Evolutionary conservation across 495 filamentous ascomycete species (phyloP).

Genomic region (Friedmanniomyces simplex): DNA sequence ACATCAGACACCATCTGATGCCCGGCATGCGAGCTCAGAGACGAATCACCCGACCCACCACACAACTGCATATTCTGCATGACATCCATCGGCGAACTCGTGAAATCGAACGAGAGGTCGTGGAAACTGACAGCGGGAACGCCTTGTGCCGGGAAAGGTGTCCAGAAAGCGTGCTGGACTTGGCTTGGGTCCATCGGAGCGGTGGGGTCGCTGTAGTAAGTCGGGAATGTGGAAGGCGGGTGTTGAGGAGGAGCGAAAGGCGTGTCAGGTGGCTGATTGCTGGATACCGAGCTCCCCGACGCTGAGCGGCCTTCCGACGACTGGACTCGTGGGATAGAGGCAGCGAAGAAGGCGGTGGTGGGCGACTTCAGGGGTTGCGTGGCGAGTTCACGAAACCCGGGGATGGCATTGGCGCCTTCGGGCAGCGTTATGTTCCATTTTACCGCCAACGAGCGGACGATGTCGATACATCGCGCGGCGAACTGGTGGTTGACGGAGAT

Average conservation of each 20-base stretch:
- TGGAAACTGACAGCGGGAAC: slow-evolving; percentile 9
- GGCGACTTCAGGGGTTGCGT: not conserved
- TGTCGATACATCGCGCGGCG: slow-evolving; percentile 47
- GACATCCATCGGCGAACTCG: not conserved
- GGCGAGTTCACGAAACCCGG: not conserved
- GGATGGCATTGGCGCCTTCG: slow-evolving; percentile 1
- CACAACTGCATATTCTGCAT: not conserved
- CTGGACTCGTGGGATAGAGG: slow-evolving; percentile 8
- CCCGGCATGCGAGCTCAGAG: not conserved
- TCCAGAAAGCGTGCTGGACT: slow-evolving; percentile 26
- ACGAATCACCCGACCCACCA: not conserved
- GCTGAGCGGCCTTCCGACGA: not conserved
- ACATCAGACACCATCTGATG: not conserved
- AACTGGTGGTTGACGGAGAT: slow-evolving; percentile 51
- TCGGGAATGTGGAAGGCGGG: not conserved
- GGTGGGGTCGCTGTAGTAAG: slow-evolving; percentile 9
- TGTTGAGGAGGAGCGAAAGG: slow-evolving; percentile 9
- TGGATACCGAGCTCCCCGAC: slow-evolving; percentile 4
- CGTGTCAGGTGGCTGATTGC: not conserved
- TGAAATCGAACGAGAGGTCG: slow-evolving; percentile 3
- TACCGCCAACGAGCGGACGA: slow-evolving; percentile 42
- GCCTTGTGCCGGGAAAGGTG: slow-evolving; percentile 24
- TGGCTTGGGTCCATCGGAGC: slow-evolving; percentile 6
- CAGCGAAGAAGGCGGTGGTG: slow-evolving; percentile 11
- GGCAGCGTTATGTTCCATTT: slow-evolving; percentile 44